These are phyloP conservation scores for Lentinula sp. DNA, from an alignment of 768 basidiomycete species.

Conservation along the genomic window DNA sequence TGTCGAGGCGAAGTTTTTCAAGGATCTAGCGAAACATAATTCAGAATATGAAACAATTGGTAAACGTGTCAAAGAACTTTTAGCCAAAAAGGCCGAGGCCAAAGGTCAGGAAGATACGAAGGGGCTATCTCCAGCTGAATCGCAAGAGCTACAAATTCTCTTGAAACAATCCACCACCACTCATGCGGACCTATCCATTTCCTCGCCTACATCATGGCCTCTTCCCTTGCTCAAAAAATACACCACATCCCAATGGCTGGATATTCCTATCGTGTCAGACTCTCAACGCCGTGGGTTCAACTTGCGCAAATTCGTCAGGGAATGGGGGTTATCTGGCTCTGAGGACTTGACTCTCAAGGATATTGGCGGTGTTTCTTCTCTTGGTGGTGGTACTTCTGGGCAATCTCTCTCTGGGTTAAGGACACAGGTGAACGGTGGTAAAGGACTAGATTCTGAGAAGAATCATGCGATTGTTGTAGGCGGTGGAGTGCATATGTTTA, in stretches of 20 bases:
- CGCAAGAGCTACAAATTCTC: neutral
- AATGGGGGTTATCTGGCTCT: constrained; percentile 46
- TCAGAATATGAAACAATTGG: neutral
- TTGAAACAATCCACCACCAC: neutral
- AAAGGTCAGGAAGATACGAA: neutral
- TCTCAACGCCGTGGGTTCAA: constrained; percentile 55
- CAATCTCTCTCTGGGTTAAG: neutral
- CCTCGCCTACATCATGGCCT: constrained; percentile 8
- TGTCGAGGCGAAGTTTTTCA: constrained; percentile 6
- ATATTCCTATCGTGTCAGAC: constrained; percentile 41
- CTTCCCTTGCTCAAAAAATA: constrained; percentile 3
- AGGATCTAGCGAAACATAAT: neutral
- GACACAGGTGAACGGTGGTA: neutral
- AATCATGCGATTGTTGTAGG: constrained; percentile 23
- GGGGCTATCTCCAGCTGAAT: neutral
- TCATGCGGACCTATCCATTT: constrained; percentile 8
- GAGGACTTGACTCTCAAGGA: constrained; percentile 7
- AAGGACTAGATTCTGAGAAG: neutral
- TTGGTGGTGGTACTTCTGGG: neutral
- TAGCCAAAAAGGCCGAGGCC: neutral
- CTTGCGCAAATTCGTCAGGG: constrained; percentile 53
- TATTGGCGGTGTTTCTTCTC: neutral
- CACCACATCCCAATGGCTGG: constrained; percentile 21
- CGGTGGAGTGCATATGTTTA: constrained; percentile 81
- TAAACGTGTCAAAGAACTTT: neutral